Percentiles rank a stretch among this genome's conserved stretches.
These are phyloP conservation scores for Pisolithus microcarpus DNA, from an alignment of 768 basidiomycete genomes.

Conservation along the genomic window DNA sequence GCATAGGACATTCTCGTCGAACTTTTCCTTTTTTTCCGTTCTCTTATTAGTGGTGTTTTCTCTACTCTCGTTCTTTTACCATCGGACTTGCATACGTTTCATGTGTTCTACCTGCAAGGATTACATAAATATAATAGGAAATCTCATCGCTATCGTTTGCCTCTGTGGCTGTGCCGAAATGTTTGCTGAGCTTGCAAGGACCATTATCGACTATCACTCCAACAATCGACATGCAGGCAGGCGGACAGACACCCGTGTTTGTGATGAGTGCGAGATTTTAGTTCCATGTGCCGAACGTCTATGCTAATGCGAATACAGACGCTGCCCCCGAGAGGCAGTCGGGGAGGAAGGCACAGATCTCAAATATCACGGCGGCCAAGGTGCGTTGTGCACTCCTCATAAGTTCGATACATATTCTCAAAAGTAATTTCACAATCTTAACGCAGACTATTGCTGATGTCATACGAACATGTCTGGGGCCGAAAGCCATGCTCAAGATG, in stretches of 20 bases:
- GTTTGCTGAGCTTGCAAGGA: too few species aligned
- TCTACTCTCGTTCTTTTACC: slow-evolving; percentile 1
- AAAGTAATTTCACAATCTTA: not conserved
- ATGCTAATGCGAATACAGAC: slow-evolving; percentile 41
- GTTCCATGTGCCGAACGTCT: not conserved
- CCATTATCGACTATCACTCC: not conserved
- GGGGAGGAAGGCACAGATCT: slow-evolving; percentile 91
- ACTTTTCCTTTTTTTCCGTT: not conserved
- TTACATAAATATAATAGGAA: not conserved
- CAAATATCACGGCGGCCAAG: slow-evolving; percentile 96
- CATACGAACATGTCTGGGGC: slow-evolving; percentile 93
- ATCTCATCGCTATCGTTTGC: too few species aligned
- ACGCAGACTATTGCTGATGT: slow-evolving; percentile 93
- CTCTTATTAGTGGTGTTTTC: not conserved
- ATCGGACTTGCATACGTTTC: slow-evolving; percentile 6
- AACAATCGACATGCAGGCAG: slow-evolving; percentile 20
- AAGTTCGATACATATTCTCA: not conserved
- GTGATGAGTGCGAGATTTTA: slow-evolving; percentile 58
- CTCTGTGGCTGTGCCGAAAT: too few species aligned
- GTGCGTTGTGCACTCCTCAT: slow-evolving; percentile 34
- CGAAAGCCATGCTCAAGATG: slow-evolving; percentile 99
- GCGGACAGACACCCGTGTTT: slow-evolving; percentile 70
- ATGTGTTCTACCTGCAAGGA: slow-evolving; percentile 4
- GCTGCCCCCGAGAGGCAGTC: slow-evolving; percentile 90
- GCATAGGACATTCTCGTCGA: slow-evolving; percentile 5